Conservation (phyloP, 768 basidiomycete genomes). For the Leccinellum luteum region DNA sequence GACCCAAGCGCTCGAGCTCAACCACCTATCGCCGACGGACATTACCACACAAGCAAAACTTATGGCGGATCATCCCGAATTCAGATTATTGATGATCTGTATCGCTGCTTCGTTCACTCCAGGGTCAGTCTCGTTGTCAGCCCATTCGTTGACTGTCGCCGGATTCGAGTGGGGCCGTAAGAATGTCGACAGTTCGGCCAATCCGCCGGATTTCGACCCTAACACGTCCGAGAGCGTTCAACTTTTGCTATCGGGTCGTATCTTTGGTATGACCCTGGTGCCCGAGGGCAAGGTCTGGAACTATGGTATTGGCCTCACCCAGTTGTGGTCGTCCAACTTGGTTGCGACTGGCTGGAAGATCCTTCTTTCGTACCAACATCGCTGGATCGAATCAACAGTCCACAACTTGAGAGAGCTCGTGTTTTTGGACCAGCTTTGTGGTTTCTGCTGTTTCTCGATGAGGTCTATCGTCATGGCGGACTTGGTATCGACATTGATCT, state of each 20-base stretch:
- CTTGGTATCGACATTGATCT: no score
- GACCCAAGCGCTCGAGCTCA: constrained; percentile 90
- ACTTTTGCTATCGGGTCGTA: constrained; percentile 89
- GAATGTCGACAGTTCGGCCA: constrained; percentile 80
- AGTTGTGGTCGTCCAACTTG: constrained; percentile 82
- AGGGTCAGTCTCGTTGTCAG: constrained; percentile 92
- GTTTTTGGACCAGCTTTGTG: no score
- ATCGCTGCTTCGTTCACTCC: constrained; percentile 96
- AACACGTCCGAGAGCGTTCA: constrained; percentile 97
- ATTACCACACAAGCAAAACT: constrained; percentile 93
- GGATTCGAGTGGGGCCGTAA: constrained; percentile 99
- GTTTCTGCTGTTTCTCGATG: no score
- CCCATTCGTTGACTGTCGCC: constrained; percentile 84
- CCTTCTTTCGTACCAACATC: no score
- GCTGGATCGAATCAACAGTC: no score
- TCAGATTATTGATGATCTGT: constrained; percentile 92
- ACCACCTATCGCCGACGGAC: constrained; percentile 90
- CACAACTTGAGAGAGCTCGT: no score
- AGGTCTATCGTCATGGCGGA: no score
- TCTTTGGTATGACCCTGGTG: constrained; percentile 93
- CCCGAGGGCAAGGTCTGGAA: constrained; percentile 97
- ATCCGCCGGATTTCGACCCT: constrained; percentile 91
- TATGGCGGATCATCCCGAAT: constrained; percentile 96
- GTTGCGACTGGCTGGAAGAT: no score
- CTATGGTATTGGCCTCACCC: constrained; percentile 91